Base-by-base conservation (phyloP, 2,329 filamentous ascomycete genomes). In the Capronia americana region DNA sequence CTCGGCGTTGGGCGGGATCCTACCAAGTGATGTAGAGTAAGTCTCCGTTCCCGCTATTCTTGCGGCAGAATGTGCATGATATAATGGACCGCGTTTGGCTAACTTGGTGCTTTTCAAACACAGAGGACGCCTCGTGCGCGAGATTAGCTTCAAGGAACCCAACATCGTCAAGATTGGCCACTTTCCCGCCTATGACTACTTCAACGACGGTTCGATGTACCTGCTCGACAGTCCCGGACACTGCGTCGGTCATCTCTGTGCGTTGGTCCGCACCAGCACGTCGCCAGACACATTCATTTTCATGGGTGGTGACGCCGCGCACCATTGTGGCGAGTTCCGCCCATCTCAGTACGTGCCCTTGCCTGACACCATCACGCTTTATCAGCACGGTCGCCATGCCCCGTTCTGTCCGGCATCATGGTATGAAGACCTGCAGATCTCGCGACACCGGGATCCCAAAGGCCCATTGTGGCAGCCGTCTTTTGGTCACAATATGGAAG, bases 181-280 rank as follows among this genome's bases (percentile, higher is more conserved):
- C 5, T 82, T 80, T 69, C 72, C 71, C 17, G 80, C 80, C 0
- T 67, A 77, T 26, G 79, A 81, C 59, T 81, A 77, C 65, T 81
- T 80, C 34, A 73, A 72, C 4, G 64, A 66, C 50, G 79, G 79
- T 1, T 77, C 74, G 4, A 74, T 82, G 50, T 81, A 81, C 55
- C 69, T 82, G n/a, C 71, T 82, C 3, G 77, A 81, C 44, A 72
- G 80, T 3, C 84, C 84, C 0, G 85, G 85, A 1, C 68, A 70
- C 48, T 79, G 80, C 0, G 74, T 83, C 12, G 83, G 81, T 1
- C 83, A 85, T 70, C 75, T 84, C 20, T 81, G 80, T 65, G 84
- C 77, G 2, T 75, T 87, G 0, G 84, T 81, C 1, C 76, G 84
- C 8, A 82, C 79, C 17, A 65, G 41, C 14, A 34, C 8, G 14